Evolutionary conservation across 2,329 filamentous ascomycete species (phyloP), one percentile per base, ranked within the genome.

Genomic region (Mycosphaerella sp.): DNA sequence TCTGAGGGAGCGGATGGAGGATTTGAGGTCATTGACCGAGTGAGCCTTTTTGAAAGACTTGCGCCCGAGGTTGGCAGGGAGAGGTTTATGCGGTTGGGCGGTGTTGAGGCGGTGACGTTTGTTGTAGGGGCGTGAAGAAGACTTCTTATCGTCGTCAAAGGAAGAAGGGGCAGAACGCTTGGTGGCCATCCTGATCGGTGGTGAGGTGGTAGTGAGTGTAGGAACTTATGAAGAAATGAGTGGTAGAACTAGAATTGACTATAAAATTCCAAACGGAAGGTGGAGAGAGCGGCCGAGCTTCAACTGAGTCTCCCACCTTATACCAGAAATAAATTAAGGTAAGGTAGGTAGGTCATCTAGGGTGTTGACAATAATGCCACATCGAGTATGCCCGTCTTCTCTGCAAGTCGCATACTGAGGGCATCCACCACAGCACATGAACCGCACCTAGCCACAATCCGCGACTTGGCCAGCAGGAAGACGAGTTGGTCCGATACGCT

Each of bases 1-100:
- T 62, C 81, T 79, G 49, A 90, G 80, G 46, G 83, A 82, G 48
- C 87, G 78, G 52, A 82, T 81, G 41, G 84, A 79, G 69, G 86
- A 86, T 71, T 86, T 89, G 45, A 86, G 75, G 62, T 79, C 79
- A 64, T 80, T 80, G 42, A 81, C 66, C 13, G 71, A 64, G 51
- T 68, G 62, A 25, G 64, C 59, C 52, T 66, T 69, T 44, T 65
- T 64, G 53, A 61, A 64, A 7, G 64, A 63, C 43, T 63, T 62
- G 21, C 49, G 54, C 37, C 58, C 57, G 30, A 57, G 52, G 40
- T 59, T 55, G 6, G 39, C 44, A 27, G 56, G 58, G 34, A 48
- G 28, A 13, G 45, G 55, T 53, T 48, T 47, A 40, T 44, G 55
- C 46, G 49, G 53, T 55, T 49, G 49, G 25, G 45, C 46, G 14